phyloP scores from a whole-genome alignment of 31 red algal genomes.

The Bonnemaisonia californica region DNA sequence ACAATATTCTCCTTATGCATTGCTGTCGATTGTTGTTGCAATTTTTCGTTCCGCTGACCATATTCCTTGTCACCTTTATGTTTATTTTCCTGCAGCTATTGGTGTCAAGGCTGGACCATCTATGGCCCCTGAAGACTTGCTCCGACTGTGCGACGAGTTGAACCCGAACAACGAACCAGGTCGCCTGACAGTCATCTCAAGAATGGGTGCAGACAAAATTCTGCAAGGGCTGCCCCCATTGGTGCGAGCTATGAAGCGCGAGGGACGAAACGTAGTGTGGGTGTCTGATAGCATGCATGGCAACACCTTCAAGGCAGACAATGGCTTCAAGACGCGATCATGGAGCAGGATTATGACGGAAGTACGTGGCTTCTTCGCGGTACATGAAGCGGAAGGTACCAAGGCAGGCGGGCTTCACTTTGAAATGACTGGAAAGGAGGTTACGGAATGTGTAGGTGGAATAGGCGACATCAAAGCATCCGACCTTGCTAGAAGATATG shows the following conservation, averaged over 20 bases:
- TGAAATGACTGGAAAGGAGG: constrained; percentile 95
- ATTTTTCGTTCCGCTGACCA: neutral
- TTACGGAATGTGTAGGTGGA: constrained; percentile 96
- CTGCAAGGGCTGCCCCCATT: constrained; percentile 75
- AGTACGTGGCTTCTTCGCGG: constrained; percentile 87
- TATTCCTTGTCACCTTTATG: constrained; percentile 8
- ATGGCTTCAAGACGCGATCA: constrained; percentile 87
- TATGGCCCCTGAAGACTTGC: constrained; percentile 82
- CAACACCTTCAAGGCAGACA: constrained; percentile 82
- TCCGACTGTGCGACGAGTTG: constrained; percentile 77
- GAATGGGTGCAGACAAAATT: constrained; percentile 93
- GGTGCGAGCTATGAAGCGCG: constrained; percentile 75
- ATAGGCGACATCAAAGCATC: constrained; percentile 54
- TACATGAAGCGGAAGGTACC: constrained; percentile 81
- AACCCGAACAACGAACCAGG: constrained; percentile 92
- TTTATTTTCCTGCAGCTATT: constrained; percentile 56
- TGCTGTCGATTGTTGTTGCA: neutral
- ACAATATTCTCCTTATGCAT: constrained; percentile 15
- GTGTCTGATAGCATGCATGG: constrained; percentile 96
- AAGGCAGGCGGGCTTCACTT: constrained; percentile 90
- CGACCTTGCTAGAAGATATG: constrained; percentile 68
- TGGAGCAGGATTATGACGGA: constrained; percentile 84
- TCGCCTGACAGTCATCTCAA: constrained; percentile 86
- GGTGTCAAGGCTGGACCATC: constrained; percentile 88
- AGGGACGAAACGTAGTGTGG: constrained; percentile 89